Evolutionary conservation across 2,329 filamentous ascomycete species (phyloP).

Genomic region (Cladosporium velox): DNA sequence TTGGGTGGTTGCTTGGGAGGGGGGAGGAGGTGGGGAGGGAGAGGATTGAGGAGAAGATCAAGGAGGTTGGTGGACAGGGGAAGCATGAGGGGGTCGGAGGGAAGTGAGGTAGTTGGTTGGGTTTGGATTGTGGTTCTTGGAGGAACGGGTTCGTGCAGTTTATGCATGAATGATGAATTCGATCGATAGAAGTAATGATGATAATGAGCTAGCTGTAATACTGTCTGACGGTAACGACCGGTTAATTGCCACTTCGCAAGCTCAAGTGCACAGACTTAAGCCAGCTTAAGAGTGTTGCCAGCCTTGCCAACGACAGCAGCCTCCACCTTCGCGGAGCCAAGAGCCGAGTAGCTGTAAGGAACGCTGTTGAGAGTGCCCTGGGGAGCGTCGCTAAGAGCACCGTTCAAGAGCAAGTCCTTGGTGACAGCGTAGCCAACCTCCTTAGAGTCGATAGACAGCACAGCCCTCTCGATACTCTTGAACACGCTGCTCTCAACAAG

Average conservation of each 20-base stretch:
- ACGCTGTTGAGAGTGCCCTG: slow-evolving; percentile 38
- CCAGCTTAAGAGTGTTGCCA: slow-evolving; percentile 42
- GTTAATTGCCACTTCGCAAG: not conserved
- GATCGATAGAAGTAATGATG: not conserved
- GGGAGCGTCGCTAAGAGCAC: slow-evolving; percentile 35
- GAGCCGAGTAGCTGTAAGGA: slow-evolving; percentile 39
- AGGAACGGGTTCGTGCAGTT: not conserved
- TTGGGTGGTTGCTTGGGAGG: slow-evolving; percentile 40
- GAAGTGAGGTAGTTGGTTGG: not conserved
- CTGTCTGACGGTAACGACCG: not conserved
- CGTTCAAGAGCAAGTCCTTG: slow-evolving; percentile 44
- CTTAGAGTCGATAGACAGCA: slow-evolving; percentile 38
- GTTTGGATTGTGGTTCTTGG: not conserved
- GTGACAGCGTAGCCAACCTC: slow-evolving; percentile 41
- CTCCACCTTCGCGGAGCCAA: slow-evolving; percentile 40
- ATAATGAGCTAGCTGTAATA: not conserved
- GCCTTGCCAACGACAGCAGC: slow-evolving; percentile 44
- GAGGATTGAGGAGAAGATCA: not conserved
- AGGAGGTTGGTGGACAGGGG: not conserved
- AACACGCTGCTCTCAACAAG: slow-evolving; percentile 49
- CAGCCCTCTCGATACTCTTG: slow-evolving; percentile 36
- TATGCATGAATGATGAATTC: not conserved
- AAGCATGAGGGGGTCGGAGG: not conserved
- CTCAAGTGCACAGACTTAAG: slow-evolving; percentile 8
- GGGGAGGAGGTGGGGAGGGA: not conserved